Base-by-base conservation (phyloP, 371 early-diverging fungal genomes). In the Syncephalastrum sp. region DNA sequence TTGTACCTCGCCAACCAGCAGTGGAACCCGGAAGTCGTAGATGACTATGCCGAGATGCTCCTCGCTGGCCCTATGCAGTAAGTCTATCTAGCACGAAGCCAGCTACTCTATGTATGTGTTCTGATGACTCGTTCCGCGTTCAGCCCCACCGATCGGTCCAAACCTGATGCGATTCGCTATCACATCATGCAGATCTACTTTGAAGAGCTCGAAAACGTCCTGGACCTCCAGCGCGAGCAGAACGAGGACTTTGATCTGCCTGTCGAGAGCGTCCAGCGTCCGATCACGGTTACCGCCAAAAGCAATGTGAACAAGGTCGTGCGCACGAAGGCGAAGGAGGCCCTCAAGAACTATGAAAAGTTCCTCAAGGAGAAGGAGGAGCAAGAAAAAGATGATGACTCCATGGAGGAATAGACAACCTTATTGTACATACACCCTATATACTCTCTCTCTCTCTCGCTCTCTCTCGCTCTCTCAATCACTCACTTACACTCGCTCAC, bases 101-200 rank as follows among this genome's bases (percentile, higher is more conserved):
- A 3, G 27, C 27, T 33, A 7, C 4, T 29, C 4, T 49, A 25
- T 33, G 10, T 4, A 17, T 42, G 7, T 38, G 14, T 47, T 12
- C 13, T 53, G 29, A 21, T 19, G 17, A 47, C 45, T 54, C 47
- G 14, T 54, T 21, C 59, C 15, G 24, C 12, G 13, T 24, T 6
- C 55, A 90, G 90, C 53, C 77, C 87, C 33, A 81, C 79, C 38
- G 80, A 82, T 52, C 63, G 72, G 44, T 77, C 74, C 49, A 77
- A 91, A 25, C 91, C 95, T 7, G 87, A 91, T 65, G 77, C 88
- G 10, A 83, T 93, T 52, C 74, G 88, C 50, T 89, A 85, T 70
- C 95, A 95, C 61, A 70, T 92, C 45, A 72, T 82, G 46, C 93
- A 95, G 62, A 85, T 89, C 27, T 93, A 86, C 67, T 66, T 92